Percentiles rank a stretch among this genome's conserved stretches.
phyloP scores from a whole-genome alignment of 306 rosid genomes.

The Cicer judaicum region DNA sequence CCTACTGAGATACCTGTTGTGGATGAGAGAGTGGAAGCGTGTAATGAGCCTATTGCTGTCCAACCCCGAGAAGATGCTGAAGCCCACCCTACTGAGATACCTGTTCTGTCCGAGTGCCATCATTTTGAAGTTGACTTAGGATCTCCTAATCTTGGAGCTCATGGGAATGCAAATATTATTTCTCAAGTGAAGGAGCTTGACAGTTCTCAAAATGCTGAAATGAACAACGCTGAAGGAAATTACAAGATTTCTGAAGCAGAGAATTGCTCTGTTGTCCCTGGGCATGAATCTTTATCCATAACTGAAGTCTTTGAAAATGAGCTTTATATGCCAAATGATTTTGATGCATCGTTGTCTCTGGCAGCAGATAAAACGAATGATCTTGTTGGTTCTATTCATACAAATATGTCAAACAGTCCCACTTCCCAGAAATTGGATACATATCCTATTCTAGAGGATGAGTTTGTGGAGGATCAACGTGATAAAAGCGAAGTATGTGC shows the following conservation, averaged over 20 bases:
- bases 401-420: slow-evolving; percentile 51
- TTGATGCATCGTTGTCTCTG: slow-evolving; percentile 40
- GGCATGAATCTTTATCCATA: slow-evolving; percentile 50
- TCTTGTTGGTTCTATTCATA: slow-evolving; percentile 53
- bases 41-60: slow-evolving; percentile 45
- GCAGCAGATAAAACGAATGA: slow-evolving; percentile 54
- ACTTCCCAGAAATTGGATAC: slow-evolving; percentile 54
- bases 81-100: slow-evolving; percentile 48
- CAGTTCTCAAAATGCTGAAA: slow-evolving; percentile 53
- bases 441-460: slow-evolving; percentile 52
- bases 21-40: slow-evolving; percentile 22
- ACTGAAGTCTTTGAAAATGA: slow-evolving; percentile 49
- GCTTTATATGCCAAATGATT: slow-evolving; percentile 41
- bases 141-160: slow-evolving; percentile 52
- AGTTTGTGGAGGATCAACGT: slow-evolving; percentile 42
- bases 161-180: slow-evolving; percentile 36
- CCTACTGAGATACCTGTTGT: slow-evolving; percentile 42
- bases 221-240: slow-evolving; percentile 53
- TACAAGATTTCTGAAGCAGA: slow-evolving; percentile 51
- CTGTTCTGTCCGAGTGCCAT: slow-evolving; percentile 48
- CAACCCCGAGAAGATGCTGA: slow-evolving; percentile 56
- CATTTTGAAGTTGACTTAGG: slow-evolving; percentile 52
- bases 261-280: slow-evolving; percentile 49
- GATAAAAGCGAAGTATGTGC: slow-evolving; percentile 49
- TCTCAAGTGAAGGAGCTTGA: slow-evolving; percentile 44